Conservation (phyloP, 2,329 filamentous ascomycete species). For the Epichloe coenophiala region DNA sequence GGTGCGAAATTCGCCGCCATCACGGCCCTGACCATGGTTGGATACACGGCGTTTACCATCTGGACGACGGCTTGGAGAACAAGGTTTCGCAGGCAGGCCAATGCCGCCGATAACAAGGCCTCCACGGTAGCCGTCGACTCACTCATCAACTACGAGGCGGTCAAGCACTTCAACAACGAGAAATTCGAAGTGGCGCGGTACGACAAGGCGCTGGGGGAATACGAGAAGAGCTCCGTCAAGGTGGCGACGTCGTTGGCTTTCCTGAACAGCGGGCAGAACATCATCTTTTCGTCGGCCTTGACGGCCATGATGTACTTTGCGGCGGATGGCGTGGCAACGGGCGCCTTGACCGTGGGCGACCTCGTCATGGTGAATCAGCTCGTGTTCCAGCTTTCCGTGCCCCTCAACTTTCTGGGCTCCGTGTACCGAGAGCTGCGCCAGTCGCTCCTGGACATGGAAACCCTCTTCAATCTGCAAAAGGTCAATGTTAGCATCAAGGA, state of each 20-base stretch:
- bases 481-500: conserved; percentile 84
- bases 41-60: conserved; percentile 94
- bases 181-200: conserved; percentile 86
- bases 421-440: conserved; percentile 94
- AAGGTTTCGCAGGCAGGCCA: conserved; percentile 87
- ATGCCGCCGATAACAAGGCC: conserved; percentile 89
- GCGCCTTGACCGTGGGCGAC: conserved; percentile 79
- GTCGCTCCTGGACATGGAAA: conserved; percentile 95
- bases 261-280: conserved; percentile 87
- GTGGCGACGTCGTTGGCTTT: conserved; percentile 87
- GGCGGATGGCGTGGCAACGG: conserved; percentile 72
- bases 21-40: conserved; percentile 79
- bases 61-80: conserved; percentile 94
- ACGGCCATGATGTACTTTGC: conserved; percentile 98
- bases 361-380: conserved; percentile 98
- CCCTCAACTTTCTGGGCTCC: conserved; percentile 93
- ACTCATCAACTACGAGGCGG: conserved; percentile 95
- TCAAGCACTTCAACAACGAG: conserved; percentile 99
- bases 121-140: conserved; percentile 94
- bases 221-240: conserved; percentile 92
- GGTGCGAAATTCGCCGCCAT: conserved; percentile 84
- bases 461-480: conserved; percentile 91
- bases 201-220: conserved; percentile 67
- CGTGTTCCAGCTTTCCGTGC: conserved; percentile 93
- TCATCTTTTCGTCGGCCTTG: conserved; percentile 89